Evolutionary conservation across 176 grass and related monocot species (phyloP).

Genomic region (Microstegium vimineum): DNA sequence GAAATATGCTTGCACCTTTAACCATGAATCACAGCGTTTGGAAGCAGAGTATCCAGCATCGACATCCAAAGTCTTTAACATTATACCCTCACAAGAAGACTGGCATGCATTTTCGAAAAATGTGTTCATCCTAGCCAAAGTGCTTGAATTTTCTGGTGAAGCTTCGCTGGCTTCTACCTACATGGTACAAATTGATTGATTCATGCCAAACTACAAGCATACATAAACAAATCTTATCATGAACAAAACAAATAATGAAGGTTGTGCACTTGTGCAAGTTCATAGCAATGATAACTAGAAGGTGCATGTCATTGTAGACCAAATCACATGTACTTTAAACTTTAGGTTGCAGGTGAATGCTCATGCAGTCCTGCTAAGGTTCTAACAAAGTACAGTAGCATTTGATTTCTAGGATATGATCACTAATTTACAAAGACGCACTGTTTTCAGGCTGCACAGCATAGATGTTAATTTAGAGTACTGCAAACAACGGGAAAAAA

Average conservation of each 20-base stretch:
- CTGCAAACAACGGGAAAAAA: background rate
- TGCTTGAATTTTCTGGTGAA: conserved; percentile 46
- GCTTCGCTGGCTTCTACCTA: conserved; percentile 79
- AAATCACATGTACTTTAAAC: background rate
- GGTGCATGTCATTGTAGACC: conserved; percentile 3
- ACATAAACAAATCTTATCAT: conserved; percentile 14
- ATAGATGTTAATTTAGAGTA: background rate
- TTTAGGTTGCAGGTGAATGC: background rate
- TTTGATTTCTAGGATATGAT: background rate
- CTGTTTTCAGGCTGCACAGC: background rate
- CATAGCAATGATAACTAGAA: conserved; percentile 8
- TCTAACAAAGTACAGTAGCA: background rate
- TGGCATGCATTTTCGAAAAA: conserved; percentile 77
- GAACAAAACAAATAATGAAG: conserved; percentile 15
- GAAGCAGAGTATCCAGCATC: conserved; percentile 90
- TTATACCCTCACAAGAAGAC: conserved; percentile 93
- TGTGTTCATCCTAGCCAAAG: conserved; percentile 57
- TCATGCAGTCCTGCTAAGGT: background rate
- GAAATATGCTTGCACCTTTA: conserved; percentile 55
- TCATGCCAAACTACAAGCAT: conserved; percentile 2
- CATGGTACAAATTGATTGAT: conserved; percentile 30
- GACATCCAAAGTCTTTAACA: conserved; percentile 91
- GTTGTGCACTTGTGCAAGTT: background rate
- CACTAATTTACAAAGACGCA: background rate
- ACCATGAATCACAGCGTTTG: conserved; percentile 82